Conservation (phyloP, 768 basidiomycete species). For the Podaxis mareebaensis region DNA sequence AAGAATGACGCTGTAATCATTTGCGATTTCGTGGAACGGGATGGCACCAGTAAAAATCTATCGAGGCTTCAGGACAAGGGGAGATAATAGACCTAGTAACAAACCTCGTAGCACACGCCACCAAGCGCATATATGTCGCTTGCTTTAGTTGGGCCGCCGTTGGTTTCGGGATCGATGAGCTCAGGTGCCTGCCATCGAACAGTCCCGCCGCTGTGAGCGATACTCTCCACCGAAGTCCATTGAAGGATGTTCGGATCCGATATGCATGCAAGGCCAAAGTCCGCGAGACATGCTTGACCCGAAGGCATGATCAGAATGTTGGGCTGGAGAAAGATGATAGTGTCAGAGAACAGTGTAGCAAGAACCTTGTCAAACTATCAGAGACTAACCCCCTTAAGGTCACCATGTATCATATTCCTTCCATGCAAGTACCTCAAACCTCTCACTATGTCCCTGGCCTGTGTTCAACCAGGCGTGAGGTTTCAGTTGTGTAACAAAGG, state of each 20-base stretch:
- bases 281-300: conserved; percentile 46
- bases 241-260: conserved; percentile 23
- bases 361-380: too few relatives aligned
- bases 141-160: conserved; percentile 15
- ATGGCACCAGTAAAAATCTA: conserved; percentile 28
- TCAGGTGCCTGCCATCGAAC: conserved; percentile 39
- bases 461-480: background rate
- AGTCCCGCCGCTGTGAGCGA: conserved; percentile 27
- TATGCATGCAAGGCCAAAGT: conserved; percentile 45
- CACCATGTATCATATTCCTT: conserved; percentile 40
- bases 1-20: conserved; percentile 25
- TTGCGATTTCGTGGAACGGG: conserved; percentile 27
- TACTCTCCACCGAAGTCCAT: conserved; percentile 21
- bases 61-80: background rate
- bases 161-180: conserved; percentile 27
- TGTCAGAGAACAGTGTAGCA: too few relatives aligned
- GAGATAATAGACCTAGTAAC: background rate
- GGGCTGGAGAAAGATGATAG: conserved; percentile 25
- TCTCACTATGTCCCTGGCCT: conserved; percentile 31
- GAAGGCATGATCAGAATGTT: conserved; percentile 47
- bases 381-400: conserved; percentile 30
- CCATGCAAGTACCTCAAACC: conserved; percentile 34
- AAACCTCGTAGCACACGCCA: conserved; percentile 41
- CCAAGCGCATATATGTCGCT: conserved; percentile 43
- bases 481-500: background rate